phyloP scores from a whole-genome alignment of 1,284 basidiomycete genomes.

The Dichomitus squalens region DNA sequence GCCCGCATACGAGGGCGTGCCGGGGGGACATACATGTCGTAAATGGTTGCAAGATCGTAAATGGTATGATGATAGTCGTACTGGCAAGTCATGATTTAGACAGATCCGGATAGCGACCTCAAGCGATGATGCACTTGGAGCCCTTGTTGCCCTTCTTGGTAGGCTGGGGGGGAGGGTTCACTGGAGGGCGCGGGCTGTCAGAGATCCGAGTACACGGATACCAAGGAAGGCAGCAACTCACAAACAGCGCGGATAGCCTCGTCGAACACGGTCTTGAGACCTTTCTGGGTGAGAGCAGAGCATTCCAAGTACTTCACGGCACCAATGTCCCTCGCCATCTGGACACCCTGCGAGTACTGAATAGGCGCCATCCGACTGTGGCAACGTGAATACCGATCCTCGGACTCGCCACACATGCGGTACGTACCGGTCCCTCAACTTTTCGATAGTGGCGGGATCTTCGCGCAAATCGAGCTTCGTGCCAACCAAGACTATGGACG shows the following conservation, averaged over 20 bases:
- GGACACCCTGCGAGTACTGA: slow-evolving; percentile 86
- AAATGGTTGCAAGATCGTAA: slow-evolving; percentile 38
- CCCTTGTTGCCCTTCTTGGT: slow-evolving; percentile 46
- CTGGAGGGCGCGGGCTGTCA: slow-evolving; percentile 39
- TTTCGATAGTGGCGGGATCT: slow-evolving; percentile 89
- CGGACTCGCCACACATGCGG: not conserved
- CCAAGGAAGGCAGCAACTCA: slow-evolving; percentile 49
- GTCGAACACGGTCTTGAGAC: slow-evolving; percentile 95
- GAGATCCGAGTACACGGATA: slow-evolving; percentile 10
- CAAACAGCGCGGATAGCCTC: slow-evolving; percentile 92
- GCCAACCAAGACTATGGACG: slow-evolving; percentile 93
- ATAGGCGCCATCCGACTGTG: slow-evolving; percentile 92
- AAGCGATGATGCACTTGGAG: slow-evolving; percentile 71
- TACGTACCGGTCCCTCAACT: slow-evolving; percentile 84
- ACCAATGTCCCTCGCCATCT: slow-evolving; percentile 92
- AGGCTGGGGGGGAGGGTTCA: slow-evolving; percentile 72
- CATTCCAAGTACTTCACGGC: slow-evolving; percentile 98
- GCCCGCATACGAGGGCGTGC: slow-evolving; percentile 15
- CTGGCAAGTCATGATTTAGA: slow-evolving; percentile 24
- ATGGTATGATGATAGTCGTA: slow-evolving; percentile 35
- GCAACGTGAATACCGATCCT: slow-evolving; percentile 4
- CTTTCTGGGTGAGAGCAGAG: slow-evolving; percentile 97
- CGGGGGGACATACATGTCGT: slow-evolving; percentile 34
- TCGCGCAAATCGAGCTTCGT: slow-evolving; percentile 98
- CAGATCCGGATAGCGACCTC: slow-evolving; percentile 30